phyloP scores from a whole-genome alignment of 2,329 filamentous ascomycete species.

The Alternaria novae-zelandiae region DNA sequence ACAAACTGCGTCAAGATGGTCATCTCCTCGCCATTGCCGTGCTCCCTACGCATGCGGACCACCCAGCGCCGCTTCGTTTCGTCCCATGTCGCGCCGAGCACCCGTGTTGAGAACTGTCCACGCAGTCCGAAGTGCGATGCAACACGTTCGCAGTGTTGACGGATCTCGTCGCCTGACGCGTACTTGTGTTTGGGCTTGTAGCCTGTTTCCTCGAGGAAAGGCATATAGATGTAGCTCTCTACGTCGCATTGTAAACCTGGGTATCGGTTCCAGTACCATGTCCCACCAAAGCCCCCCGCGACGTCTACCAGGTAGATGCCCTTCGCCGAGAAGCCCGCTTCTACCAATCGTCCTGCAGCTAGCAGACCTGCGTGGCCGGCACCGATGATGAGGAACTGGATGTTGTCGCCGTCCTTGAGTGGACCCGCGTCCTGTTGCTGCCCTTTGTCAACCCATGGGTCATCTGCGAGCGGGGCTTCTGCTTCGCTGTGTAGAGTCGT shows the following conservation, averaged over 20 bases:
- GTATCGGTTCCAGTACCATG: constrained; percentile 58
- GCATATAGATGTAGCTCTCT: constrained; percentile 66
- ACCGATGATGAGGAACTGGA: constrained; percentile 8
- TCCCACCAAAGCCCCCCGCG: constrained; percentile 56
- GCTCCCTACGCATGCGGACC: constrained; percentile 17
- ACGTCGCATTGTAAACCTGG: constrained; percentile 62
- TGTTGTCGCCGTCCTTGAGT: constrained; percentile 6
- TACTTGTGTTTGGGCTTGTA: constrained; percentile 62
- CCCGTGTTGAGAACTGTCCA: constrained; percentile 37
- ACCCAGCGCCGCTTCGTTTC: constrained; percentile 10
- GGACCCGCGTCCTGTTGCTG: neutral
- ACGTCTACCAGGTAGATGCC: constrained; percentile 53
- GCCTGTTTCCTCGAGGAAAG: constrained; percentile 65
- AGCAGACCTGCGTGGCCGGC: constrained; percentile 2
- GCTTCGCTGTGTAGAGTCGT: neutral
- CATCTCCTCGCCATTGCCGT: constrained; percentile 9
- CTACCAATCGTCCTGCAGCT: constrained; percentile 37
- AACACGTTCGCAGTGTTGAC: constrained; percentile 46
- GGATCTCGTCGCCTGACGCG: constrained; percentile 54
- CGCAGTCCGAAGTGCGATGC: constrained; percentile 49
- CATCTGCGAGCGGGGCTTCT: neutral
- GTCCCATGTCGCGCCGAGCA: constrained; percentile 25
- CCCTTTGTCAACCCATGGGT: constrained; percentile 1
- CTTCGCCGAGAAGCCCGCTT: constrained; percentile 42
- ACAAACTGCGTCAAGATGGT: constrained; percentile 1